Evolutionary conservation across 495 filamentous ascomycete species (phyloP).

Genomic region (Podospora anserina): DNA sequence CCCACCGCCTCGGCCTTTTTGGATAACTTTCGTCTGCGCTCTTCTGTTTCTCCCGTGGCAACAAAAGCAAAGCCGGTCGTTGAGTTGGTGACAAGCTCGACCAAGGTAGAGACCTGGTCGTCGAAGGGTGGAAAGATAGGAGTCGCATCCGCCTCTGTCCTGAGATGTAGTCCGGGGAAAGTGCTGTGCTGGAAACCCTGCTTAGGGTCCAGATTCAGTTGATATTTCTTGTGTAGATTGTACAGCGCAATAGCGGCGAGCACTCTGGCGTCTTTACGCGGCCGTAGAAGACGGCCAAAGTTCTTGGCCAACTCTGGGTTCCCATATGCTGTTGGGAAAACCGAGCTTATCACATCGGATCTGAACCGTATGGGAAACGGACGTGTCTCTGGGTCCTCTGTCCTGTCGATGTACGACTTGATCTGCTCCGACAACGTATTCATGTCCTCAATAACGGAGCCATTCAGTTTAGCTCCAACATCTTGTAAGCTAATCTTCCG

Average conservation of each 20-base stretch:
- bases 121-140: conserved; percentile 20
- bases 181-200: conserved; percentile 16
- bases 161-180: conserved; percentile 25
- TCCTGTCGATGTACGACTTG: conserved; percentile 21
- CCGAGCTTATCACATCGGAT: conserved; percentile 29
- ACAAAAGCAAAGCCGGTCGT: conserved; percentile 31
- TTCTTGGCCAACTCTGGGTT: conserved; percentile 22
- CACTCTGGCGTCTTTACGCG: conserved; percentile 25
- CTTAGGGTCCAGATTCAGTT: conserved; percentile 18
- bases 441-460: conserved; percentile 23
- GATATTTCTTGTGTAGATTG: conserved; percentile 26
- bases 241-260: conserved; percentile 30
- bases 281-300: conserved; percentile 35
- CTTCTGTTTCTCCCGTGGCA: conserved; percentile 27
- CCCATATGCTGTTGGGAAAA: conserved; percentile 37
- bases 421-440: conserved; percentile 17
- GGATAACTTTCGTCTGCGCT: conserved; percentile 22
- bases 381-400: conserved; percentile 13
- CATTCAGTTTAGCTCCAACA: conserved; percentile 10
- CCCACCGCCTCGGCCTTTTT: conserved; percentile 21
- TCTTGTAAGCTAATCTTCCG: conserved; percentile 15
- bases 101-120: conserved; percentile 20
- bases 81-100: conserved; percentile 19
- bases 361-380: conserved; percentile 27
- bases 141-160: conserved; percentile 24